Conservation (phyloP, 805 yeast species). For the Suhomyces vadensis region DNA sequence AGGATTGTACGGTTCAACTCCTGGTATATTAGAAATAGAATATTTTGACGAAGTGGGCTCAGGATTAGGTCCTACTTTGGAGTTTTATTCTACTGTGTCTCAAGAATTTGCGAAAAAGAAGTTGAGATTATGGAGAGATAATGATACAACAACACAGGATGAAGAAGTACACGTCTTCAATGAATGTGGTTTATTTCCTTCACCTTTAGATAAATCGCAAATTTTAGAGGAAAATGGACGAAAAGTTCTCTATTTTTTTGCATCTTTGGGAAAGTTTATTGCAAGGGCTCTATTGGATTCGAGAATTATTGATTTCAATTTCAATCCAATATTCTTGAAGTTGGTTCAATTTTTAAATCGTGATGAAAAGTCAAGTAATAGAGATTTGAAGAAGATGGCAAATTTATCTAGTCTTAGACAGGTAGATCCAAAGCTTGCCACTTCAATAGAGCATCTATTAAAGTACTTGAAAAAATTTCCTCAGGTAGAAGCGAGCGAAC, state of each 20-base stretch:
- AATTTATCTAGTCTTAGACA: conserved; percentile 40
- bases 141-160: conserved; percentile 17
- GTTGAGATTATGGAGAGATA: conserved; percentile 68
- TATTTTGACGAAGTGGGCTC: conserved; percentile 92
- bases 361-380: conserved; percentile 6
- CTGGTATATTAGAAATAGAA: conserved; percentile 82
- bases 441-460: conserved; percentile 54
- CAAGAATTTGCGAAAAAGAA: conserved; percentile 63
- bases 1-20: conserved; percentile 72
- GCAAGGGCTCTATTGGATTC: conserved; percentile 87
- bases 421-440: conserved; percentile 61
- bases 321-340: conserved; percentile 70
- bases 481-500: conserved; percentile 14
- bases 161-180: conserved; percentile 41
- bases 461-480: conserved; percentile 38
- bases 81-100: conserved; percentile 83
- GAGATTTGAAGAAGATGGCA: conserved; percentile 23
- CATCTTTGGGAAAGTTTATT: conserved; percentile 74
- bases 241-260: conserved; percentile 54
- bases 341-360: conserved; percentile 45
- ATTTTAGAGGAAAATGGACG: conserved; percentile 33
- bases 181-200: conserved; percentile 69
- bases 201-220: conserved; percentile 47
- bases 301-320: conserved; percentile 80
- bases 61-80: conserved; percentile 94